Conservation (phyloP, 2,329 filamentous ascomycete species). For the Fusarium sp. region DNA sequence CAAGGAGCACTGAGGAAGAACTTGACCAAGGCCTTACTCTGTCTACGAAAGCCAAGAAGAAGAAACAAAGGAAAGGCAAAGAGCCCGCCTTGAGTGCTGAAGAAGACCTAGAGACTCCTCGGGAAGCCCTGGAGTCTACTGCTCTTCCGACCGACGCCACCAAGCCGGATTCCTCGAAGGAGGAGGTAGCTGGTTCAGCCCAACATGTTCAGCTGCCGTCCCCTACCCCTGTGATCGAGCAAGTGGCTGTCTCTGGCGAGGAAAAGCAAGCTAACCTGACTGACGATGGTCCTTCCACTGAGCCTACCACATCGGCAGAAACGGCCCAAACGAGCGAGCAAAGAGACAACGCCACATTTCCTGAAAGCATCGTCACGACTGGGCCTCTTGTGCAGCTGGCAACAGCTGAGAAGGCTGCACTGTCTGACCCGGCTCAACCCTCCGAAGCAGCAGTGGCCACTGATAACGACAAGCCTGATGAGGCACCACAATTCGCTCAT, state of each 20-base stretch:
- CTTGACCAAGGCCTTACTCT: constrained; percentile 15
- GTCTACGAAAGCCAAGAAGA: constrained; percentile 50
- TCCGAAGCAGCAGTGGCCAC: not conserved
- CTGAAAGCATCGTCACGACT: not conserved
- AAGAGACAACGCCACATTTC: not conserved
- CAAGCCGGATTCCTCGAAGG: not conserved
- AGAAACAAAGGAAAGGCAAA: constrained; percentile 29
- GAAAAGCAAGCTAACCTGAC: not conserved
- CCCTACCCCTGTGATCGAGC: not conserved
- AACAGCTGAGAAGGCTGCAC: not conserved
- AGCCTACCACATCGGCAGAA: not conserved
- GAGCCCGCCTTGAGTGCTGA: not conserved
- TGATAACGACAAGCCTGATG: not conserved
- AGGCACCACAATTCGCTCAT: not conserved
- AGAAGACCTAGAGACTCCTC: constrained; percentile 12
- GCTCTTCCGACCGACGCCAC: not conserved
- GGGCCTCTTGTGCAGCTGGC: not conserved
- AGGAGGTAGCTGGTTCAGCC: not conserved
- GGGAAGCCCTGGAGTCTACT: constrained; percentile 14
- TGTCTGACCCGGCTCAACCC: not conserved
- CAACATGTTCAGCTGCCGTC: not conserved
- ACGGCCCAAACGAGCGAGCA: not conserved
- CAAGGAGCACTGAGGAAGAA: constrained; percentile 11
- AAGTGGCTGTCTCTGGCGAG: not conserved
- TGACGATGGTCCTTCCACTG: constrained; percentile 8